phyloP scores from a whole-genome alignment of 2,329 filamentous ascomycete species.

The Penicillium sp. region DNA sequence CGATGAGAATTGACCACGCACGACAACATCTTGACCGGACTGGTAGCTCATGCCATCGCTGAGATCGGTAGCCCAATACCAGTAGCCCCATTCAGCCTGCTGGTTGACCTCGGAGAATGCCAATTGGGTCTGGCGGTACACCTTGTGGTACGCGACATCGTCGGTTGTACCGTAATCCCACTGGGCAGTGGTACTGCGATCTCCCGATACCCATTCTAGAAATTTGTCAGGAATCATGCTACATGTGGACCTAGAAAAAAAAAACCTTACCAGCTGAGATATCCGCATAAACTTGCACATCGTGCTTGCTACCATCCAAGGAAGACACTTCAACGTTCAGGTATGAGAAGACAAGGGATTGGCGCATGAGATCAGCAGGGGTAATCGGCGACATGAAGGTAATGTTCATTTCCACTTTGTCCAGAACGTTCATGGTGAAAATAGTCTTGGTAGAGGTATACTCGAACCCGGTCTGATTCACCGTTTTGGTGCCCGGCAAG shows the following conservation, averaged over 20 bases:
- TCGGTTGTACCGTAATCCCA: conserved; percentile 59
- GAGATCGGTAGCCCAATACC: conserved; percentile 53
- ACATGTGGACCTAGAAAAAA: background rate
- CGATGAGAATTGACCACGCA: conserved; percentile 48
- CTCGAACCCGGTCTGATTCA: conserved; percentile 61
- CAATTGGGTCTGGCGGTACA: conserved; percentile 48
- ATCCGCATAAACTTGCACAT: conserved; percentile 70
- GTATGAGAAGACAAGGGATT: conserved; percentile 70
- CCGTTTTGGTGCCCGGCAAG: conserved; percentile 45
- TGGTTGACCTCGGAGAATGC: conserved; percentile 49
- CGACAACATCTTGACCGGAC: conserved; percentile 47
- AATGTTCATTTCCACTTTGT: conserved; percentile 62
- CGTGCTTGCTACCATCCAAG: conserved; percentile 60
- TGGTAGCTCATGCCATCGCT: conserved; percentile 44
- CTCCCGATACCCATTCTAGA: conserved; percentile 69
- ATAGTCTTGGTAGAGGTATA: conserved; percentile 72
- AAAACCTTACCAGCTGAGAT: conserved; percentile 62
- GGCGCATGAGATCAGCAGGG: conserved; percentile 62
- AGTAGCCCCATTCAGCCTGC: conserved; percentile 53
- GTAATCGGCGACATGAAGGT: conserved; percentile 71
- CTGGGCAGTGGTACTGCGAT: conserved; percentile 54
- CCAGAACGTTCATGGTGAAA: conserved; percentile 65
- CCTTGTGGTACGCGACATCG: conserved; percentile 61
- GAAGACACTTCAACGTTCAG: conserved; percentile 63
- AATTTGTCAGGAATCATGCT: conserved; percentile 7